phyloP scores from a whole-genome alignment of 2,329 filamentous ascomycete species.

The Tolypocladium endophyticum region DNA sequence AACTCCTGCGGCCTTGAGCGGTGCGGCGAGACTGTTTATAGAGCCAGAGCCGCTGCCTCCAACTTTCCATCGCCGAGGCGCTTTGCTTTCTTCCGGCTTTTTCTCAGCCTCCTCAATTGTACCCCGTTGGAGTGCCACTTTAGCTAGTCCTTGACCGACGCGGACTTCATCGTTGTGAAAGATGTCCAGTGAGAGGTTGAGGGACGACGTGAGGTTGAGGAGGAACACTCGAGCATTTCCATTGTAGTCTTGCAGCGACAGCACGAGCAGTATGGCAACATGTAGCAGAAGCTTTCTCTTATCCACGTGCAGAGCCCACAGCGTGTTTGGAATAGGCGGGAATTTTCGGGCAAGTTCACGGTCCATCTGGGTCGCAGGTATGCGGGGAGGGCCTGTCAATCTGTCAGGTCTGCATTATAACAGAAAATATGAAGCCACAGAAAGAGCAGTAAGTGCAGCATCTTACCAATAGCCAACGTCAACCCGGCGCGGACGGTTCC shows the following conservation, averaged over 20 bases:
- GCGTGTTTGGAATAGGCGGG: constrained; percentile 47
- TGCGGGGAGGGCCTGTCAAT: constrained; percentile 25
- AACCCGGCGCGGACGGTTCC: constrained; percentile 16
- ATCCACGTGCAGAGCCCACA: constrained; percentile 48
- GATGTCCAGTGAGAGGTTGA: constrained; percentile 54
- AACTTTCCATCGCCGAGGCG: constrained; percentile 62
- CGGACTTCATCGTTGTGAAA: constrained; percentile 64
- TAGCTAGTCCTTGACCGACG: constrained; percentile 63
- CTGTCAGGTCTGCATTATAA: neutral
- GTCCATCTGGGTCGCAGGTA: constrained; percentile 32
- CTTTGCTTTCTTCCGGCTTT: constrained; percentile 49
- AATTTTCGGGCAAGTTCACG: constrained; percentile 39
- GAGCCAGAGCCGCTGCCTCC: constrained; percentile 41
- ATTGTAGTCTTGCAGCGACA: constrained; percentile 70
- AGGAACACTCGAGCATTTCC: constrained; percentile 65
- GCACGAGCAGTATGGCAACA: constrained; percentile 57
- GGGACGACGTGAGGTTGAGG: constrained; percentile 57
- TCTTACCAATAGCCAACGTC: constrained; percentile 26
- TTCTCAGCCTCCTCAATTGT: constrained; percentile 17
- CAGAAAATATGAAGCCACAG: neutral
- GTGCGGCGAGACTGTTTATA: constrained; percentile 58
- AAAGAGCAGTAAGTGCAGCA: neutral
- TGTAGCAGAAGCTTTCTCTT: constrained; percentile 61
- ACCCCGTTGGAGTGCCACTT: constrained; percentile 49
- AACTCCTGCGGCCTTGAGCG: constrained; percentile 67